A percentile compares a stretch with the other conserved stretches of the same genome.
Evolutionary conservation across 2,329 filamentous ascomycete genomes (phyloP).

Genomic region (Apiospora arundinis): DNA sequence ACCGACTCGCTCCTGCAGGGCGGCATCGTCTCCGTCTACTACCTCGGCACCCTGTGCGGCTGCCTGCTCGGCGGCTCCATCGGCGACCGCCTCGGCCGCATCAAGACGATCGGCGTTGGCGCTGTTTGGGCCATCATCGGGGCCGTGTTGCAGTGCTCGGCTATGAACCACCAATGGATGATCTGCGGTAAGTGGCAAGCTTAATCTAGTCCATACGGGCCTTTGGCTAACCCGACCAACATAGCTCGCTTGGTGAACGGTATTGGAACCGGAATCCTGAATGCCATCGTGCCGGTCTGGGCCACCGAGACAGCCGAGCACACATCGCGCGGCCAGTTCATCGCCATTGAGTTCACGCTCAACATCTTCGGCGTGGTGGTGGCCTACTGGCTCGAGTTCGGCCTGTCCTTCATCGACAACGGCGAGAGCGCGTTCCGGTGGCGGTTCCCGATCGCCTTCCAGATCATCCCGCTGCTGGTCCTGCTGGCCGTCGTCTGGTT

Average conservation of each 20-base stretch:
- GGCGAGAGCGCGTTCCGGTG: slow-evolving; percentile 65
- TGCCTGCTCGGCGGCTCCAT: slow-evolving; percentile 68
- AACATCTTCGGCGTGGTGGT: slow-evolving; percentile 75
- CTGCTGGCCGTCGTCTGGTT: slow-evolving; percentile 66
- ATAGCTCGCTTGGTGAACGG: slow-evolving; percentile 67
- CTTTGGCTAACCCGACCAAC: no score
- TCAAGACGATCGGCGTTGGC: slow-evolving; percentile 67
- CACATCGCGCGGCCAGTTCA: slow-evolving; percentile 70
- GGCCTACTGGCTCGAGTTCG: slow-evolving; percentile 67
- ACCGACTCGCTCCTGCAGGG: slow-evolving; percentile 67
- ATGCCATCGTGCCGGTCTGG: slow-evolving; percentile 75
- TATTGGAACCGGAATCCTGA: slow-evolving; percentile 72
- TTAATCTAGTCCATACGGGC: no score
- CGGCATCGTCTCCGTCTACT: slow-evolving; percentile 63
- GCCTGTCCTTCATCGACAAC: slow-evolving; percentile 65
- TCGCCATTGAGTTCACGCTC: slow-evolving; percentile 75
- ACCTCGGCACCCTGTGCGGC: slow-evolving; percentile 67
- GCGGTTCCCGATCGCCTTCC: slow-evolving; percentile 74
- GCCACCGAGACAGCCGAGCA: slow-evolving; percentile 73
- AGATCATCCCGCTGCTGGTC: slow-evolving; percentile 67
- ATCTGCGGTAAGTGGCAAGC: slow-evolving; percentile 58
- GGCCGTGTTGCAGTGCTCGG: slow-evolving; percentile 68
- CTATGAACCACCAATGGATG: slow-evolving; percentile 73
- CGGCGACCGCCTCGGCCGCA: slow-evolving; percentile 67
- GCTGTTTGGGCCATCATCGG: slow-evolving; percentile 64